Conservation (phyloP, 2,329 filamentous ascomycete genomes). For the Venturia aucupariae region DNA sequence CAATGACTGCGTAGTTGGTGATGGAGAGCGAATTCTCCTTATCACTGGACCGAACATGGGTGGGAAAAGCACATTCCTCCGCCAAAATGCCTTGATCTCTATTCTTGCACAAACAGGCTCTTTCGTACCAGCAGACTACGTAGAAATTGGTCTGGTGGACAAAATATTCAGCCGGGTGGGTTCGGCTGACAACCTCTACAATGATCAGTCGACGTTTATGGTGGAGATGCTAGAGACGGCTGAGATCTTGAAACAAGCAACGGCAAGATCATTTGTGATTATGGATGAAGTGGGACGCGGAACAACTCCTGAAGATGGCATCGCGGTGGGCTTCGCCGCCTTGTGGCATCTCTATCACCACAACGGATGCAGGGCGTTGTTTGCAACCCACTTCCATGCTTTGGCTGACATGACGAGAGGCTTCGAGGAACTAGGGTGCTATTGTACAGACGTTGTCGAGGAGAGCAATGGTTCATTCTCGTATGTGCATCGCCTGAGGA, state of each 20-base stretch:
- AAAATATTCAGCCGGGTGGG: slow-evolving; percentile 90
- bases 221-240: slow-evolving; percentile 98
- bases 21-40: slow-evolving; percentile 51
- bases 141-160: slow-evolving; percentile 84
- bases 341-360: slow-evolving; percentile 72
- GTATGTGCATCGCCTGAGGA: slow-evolving; percentile 74
- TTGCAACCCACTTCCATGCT: slow-evolving; percentile 90
- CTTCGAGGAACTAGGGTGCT: slow-evolving; percentile 55
- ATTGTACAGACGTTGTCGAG: slow-evolving; percentile 75
- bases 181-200: slow-evolving; percentile 89
- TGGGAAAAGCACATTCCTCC: slow-evolving; percentile 90
- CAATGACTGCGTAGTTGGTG: slow-evolving; percentile 81
- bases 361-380: slow-evolving; percentile 72
- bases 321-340: slow-evolving; percentile 81
- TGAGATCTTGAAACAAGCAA: slow-evolving; percentile 77
- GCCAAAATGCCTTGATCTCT: slow-evolving; percentile 90
- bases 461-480: slow-evolving; percentile 58
- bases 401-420: slow-evolving; percentile 66
- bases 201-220: slow-evolving; percentile 97
- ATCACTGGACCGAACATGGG: slow-evolving; percentile 93
- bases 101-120: slow-evolving; percentile 88
- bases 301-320: slow-evolving; percentile 86
- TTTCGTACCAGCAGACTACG: slow-evolving; percentile 83
- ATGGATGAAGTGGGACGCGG: slow-evolving; percentile 98
- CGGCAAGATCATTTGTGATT: slow-evolving; percentile 74